These are phyloP conservation scores for Drechslerella coelobrocha DNA, from an alignment of 2,329 filamentous ascomycete genomes.

Conservation along the genomic window DNA sequence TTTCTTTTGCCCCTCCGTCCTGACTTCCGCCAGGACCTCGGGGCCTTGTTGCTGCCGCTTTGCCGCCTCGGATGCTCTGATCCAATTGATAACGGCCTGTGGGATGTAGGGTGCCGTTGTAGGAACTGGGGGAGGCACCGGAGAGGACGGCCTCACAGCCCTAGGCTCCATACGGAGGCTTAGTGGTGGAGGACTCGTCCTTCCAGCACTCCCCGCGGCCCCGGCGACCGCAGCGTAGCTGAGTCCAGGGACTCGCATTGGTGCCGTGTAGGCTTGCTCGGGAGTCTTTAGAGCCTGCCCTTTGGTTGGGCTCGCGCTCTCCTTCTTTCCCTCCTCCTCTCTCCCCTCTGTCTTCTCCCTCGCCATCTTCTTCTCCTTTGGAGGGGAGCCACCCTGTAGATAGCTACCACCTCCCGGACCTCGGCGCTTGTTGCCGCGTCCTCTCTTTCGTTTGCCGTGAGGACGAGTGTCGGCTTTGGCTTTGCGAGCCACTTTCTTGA, in stretches of 20 bases:
- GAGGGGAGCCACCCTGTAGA: neutral
- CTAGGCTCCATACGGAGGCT: neutral
- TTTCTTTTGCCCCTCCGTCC: too few species aligned
- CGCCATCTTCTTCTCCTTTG: neutral
- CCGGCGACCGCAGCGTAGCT: slow-evolving; percentile 9
- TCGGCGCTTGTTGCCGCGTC: neutral
- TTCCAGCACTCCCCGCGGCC: neutral
- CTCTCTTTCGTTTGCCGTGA: neutral
- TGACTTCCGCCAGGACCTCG: too few species aligned
- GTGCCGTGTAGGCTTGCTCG: slow-evolving; percentile 7
- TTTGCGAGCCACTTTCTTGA: neutral
- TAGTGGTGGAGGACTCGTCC: neutral
- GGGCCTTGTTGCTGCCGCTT: neutral
- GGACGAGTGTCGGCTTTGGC: neutral
- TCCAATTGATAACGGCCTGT: too few species aligned
- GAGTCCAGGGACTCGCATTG: slow-evolving; percentile 19
- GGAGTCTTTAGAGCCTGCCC: too few species aligned
- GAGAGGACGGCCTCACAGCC: neutral
- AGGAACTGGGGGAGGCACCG: too few species aligned
- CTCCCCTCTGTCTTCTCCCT: neutral
- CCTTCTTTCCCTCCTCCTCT: neutral
- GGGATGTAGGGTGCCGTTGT: too few species aligned
- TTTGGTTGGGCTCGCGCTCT: too few species aligned
- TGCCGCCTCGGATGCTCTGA: neutral
- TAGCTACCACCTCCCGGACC: neutral